phyloP scores from a whole-genome alignment of 306 rosid species.

The Rosa persica region DNA sequence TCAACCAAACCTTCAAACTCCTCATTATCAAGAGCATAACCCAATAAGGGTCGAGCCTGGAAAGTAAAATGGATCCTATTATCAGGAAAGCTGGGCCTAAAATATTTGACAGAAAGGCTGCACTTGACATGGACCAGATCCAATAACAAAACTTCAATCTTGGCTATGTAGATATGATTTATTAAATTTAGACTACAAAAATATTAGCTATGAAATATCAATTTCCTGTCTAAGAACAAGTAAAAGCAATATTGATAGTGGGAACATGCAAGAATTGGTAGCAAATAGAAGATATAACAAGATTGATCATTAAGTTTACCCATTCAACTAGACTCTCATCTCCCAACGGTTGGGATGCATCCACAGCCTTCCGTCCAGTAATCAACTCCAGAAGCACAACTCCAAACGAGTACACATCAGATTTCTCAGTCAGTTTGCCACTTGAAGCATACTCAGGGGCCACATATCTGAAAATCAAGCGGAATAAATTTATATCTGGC shows the following conservation, averaged over 20 bases:
- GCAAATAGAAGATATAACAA: neutral
- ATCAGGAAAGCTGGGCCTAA: constrained; percentile 26
- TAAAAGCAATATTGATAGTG: neutral
- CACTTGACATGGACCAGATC: constrained; percentile 6
- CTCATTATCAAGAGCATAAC: constrained; percentile 58
- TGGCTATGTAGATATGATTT: neutral
- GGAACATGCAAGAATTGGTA: neutral
- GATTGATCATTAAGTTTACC: constrained; percentile 48
- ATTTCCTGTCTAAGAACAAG: neutral
- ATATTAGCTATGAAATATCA: neutral
- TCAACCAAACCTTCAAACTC: constrained; percentile 60
- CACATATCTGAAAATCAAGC: constrained; percentile 56
- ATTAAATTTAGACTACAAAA: neutral
- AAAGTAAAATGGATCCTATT: constrained; percentile 22
- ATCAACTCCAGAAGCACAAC: constrained; percentile 92
- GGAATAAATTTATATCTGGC: constrained; percentile 1
- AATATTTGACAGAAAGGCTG: neutral
- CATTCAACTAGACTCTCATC: constrained; percentile 93
- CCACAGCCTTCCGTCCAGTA: constrained; percentile 90
- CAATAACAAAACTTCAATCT: neutral
- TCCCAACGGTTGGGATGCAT: constrained; percentile 75
- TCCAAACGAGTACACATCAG: constrained; percentile 89
- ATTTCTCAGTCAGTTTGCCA: constrained; percentile 86
- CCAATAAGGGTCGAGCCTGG: constrained; percentile 88
- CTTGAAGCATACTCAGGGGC: constrained; percentile 98